Evolutionary conservation across 495 filamentous ascomycete species (phyloP), one percentile per base, ranked within the genome.

Genomic region (Astrothelium subdiscretum): DNA sequence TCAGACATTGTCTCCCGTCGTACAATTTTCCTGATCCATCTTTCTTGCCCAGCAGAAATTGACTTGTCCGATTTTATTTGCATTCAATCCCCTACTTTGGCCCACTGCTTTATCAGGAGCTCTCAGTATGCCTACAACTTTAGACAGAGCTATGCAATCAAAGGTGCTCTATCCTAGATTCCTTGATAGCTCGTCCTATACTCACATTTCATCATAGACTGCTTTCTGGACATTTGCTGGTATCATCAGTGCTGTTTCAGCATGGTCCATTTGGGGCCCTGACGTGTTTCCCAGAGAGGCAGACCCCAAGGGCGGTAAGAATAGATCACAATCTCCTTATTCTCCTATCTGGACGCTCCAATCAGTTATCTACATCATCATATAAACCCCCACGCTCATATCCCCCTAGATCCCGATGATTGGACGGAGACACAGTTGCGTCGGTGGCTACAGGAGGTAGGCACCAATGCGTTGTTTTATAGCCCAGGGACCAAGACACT

Each of bases 221-320:
- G 48, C 48, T 29, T 54, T 54, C 29, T 54, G 48, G 48, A 54
- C 48, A 11, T 71, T 71, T 57, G 67, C 67, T n/a, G 65, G 64
- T 38, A 27, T 69, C 8, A 59, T 71, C 13, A 67, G 67, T 29
- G 67, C 67, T 2, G 69, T 69, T 2, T 58, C 69, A 12, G 67
- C 63, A 38, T 71, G 67, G 67, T 61, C 62, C 10, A 71, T 71
- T 42, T 71, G 64, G 67, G 66, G 66, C 15, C 54, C 62, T 24
- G 65, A 65, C 31, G 64, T 69, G 40, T 69, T 71, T 40, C 69
- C 69, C 5, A 57, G 59, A 43, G 58, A 62, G 11, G 15, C 26
- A 29, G 69, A 71, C 18, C 67, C 69, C 5, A 65, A 42, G 27
- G 67, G 67, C 26, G 48, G 48, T 54, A 54, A 10, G 24, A 38